These are phyloP conservation scores for Senna tora DNA, from an alignment of 306 rosid genomes.

Conservation along the genomic window DNA sequence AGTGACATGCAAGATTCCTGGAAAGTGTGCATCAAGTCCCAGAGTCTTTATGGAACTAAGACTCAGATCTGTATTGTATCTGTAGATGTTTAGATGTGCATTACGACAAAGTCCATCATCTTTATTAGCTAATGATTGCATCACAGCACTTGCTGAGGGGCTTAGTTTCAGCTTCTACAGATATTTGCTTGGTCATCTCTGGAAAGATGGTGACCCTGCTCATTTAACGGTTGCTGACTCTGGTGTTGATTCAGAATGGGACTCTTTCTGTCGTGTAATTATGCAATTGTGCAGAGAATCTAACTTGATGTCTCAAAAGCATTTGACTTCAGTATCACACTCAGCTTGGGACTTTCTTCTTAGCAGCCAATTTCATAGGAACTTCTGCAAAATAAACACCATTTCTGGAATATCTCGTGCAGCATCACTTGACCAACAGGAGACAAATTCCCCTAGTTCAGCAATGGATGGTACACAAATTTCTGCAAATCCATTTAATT, in stretches of 20 bases:
- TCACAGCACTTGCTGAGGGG: slow-evolving; percentile 90
- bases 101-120: slow-evolving; percentile 77
- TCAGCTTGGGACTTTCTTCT: slow-evolving; percentile 92
- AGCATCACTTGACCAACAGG: slow-evolving; percentile 46
- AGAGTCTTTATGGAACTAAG: slow-evolving; percentile 9
- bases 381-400: slow-evolving; percentile 61
- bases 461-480: slow-evolving; percentile 38
- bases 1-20: slow-evolving; percentile 28
- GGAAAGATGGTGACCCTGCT: slow-evolving; percentile 79
- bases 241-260: slow-evolving; percentile 75
- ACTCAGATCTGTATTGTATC: slow-evolving; percentile 27
- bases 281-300: slow-evolving; percentile 65
- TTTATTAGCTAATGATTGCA: slow-evolving; percentile 80
- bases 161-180: slow-evolving; percentile 66
- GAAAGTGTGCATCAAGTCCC: slow-evolving; percentile 4
- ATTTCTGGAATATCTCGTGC: slow-evolving; percentile 49
- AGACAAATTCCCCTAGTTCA: slow-evolving; percentile 38
- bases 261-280: slow-evolving; percentile 65
- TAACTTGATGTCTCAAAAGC: slow-evolving; percentile 43
- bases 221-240: slow-evolving; percentile 57
- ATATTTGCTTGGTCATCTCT: slow-evolving; percentile 82
- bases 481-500: slow-evolving; percentile 53
- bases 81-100: slow-evolving; percentile 85
- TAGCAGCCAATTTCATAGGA: slow-evolving; percentile 74
- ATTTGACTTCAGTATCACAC: slow-evolving; percentile 39